A percentile compares a stretch with the other conserved stretches of the same genome.
phyloP scores from a whole-genome alignment of 2,329 filamentous ascomycete genomes.

The Nemania sp. region DNA sequence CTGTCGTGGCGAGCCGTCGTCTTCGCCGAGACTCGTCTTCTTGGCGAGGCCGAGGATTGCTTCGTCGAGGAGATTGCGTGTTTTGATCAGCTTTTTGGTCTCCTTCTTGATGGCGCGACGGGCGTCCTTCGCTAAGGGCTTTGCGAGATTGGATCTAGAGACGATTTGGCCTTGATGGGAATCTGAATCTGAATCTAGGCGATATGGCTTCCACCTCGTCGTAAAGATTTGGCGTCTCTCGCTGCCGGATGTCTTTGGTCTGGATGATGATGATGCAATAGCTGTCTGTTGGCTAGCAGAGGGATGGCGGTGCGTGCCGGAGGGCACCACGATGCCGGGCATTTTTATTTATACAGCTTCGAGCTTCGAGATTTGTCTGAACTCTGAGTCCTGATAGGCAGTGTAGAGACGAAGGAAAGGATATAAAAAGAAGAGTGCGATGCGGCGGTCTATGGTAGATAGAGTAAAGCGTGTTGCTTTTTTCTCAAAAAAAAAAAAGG shows the following conservation, averaged over 20 bases:
- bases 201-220: conserved; percentile 7
- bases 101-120: conserved; percentile 21
- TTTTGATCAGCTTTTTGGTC: conserved; percentile 28
- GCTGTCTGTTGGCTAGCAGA: neutral
- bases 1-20: conserved; percentile 22
- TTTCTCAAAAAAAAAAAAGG: too few relatives aligned
- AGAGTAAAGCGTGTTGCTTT: too few relatives aligned
- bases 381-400: neutral
- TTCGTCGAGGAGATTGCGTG: conserved; percentile 30
- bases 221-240: conserved; percentile 3
- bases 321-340: neutral
- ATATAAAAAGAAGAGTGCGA: neutral
- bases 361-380: neutral
- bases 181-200: neutral
- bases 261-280: neutral
- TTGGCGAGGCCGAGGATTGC: conserved; percentile 21
- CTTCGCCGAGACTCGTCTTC: conserved; percentile 7
- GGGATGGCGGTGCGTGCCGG: neutral
- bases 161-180: neutral
- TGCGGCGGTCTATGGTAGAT: too few relatives aligned
- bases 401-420: neutral
- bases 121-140: conserved; percentile 24
- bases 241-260: neutral
- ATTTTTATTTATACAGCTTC: conserved; percentile 2
- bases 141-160: conserved; percentile 17